Conservation (phyloP, 2,329 filamentous ascomycete genomes). For the Trichoderma cornu-damae region DNA sequence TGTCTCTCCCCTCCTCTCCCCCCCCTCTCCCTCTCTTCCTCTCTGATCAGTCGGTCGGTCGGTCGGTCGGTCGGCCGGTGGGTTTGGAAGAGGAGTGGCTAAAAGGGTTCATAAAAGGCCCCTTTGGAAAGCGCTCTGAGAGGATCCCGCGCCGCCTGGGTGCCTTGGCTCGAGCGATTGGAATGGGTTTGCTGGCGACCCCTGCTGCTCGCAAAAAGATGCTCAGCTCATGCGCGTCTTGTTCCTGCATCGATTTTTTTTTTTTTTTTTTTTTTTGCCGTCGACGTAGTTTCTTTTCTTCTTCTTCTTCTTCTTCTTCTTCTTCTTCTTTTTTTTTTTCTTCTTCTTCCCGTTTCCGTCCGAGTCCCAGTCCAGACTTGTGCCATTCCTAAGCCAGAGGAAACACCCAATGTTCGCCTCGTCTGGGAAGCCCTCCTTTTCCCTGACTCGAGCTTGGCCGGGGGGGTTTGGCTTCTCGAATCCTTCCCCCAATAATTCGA, state of each 20-base stretch:
- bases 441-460: neutral
- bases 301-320: no score
- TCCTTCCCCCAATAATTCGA: neutral
- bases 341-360: slow-evolving; percentile 2
- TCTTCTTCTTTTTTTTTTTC: neutral
- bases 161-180: neutral
- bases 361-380: slow-evolving; percentile 7
- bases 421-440: neutral
- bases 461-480: slow-evolving; percentile 10
- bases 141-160: neutral
- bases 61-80: no score
- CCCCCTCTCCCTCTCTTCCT: no score
- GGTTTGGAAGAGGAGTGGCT: neutral
- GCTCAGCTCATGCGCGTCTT: slow-evolving; percentile 11
- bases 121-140: neutral
- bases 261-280: neutral
- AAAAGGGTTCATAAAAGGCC: neutral
- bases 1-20: no score
- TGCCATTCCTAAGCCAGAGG: no score
- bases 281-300: neutral
- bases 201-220: neutral
- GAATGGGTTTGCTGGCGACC: no score
- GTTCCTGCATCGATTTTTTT: slow-evolving; percentile 8
- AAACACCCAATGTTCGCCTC: slow-evolving; percentile 6
- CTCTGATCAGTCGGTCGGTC: no score